Conservation (phyloP, 2,329 filamentous ascomycete genomes). For the Esteya vermicola region DNA sequence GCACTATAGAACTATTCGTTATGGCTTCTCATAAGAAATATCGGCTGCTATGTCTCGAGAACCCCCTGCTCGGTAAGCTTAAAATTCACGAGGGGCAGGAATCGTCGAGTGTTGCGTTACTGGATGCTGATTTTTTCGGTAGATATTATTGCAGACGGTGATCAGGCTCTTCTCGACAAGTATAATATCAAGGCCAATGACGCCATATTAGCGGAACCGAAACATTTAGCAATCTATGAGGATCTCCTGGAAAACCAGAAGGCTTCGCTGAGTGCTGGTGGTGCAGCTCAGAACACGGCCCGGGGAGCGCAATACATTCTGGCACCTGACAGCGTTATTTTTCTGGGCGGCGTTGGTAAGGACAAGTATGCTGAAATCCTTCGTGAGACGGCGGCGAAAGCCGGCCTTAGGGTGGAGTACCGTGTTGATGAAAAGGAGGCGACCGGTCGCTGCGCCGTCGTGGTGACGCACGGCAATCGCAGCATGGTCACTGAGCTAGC, state of each 20-base stretch:
- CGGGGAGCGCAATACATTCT: slow-evolving; percentile 95
- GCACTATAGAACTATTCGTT: too few relatives aligned
- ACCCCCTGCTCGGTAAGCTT: slow-evolving; percentile 74
- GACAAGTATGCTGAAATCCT: slow-evolving; percentile 93
- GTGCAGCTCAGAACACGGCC: slow-evolving; percentile 94
- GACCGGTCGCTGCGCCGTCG: slow-evolving; percentile 87
- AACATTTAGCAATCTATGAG: slow-evolving; percentile 83
- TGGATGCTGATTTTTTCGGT: slow-evolving; percentile 3
- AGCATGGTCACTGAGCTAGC: slow-evolving; percentile 90
- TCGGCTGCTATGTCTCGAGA: slow-evolving; percentile 86
- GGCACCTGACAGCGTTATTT: slow-evolving; percentile 75
- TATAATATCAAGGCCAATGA: slow-evolving; percentile 93
- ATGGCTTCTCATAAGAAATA: slow-evolving; percentile 73
- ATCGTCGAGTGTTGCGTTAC: too few relatives aligned
- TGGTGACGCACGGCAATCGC: slow-evolving; percentile 94
- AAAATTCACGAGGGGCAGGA: background rate
- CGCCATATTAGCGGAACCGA: slow-evolving; percentile 86
- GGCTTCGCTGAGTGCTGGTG: slow-evolving; percentile 88
- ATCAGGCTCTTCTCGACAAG: slow-evolving; percentile 76
- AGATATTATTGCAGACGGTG: slow-evolving; percentile 85
- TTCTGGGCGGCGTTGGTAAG: slow-evolving; percentile 83
- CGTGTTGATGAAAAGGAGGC: slow-evolving; percentile 71
- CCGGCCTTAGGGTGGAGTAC: slow-evolving; percentile 88
- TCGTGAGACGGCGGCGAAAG: slow-evolving; percentile 70
- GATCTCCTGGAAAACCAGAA: slow-evolving; percentile 86